Percentiles rank a stretch among this genome's conserved stretches.
Conservation (phyloP, 2,329 filamentous ascomycete genomes). For the Fusarium coicis region DNA sequence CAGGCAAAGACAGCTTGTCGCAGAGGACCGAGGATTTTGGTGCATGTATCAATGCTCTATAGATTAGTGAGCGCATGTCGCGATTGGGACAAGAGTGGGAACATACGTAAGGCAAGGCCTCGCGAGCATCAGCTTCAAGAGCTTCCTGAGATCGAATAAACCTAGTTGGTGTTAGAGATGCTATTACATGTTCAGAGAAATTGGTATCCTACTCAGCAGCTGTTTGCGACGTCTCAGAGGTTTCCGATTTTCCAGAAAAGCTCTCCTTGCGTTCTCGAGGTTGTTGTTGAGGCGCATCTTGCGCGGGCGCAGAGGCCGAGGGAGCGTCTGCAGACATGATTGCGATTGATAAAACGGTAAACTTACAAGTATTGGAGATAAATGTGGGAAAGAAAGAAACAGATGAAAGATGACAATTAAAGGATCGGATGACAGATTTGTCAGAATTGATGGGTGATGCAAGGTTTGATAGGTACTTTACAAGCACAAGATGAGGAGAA, state of each 20-base stretch:
- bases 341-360: neutral
- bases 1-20: slow-evolving; percentile 93
- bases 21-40: slow-evolving; percentile 86
- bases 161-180: slow-evolving; percentile 53
- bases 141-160: slow-evolving; percentile 91
- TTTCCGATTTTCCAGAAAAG: slow-evolving; percentile 66
- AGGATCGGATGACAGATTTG: neutral
- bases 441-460: slow-evolving; percentile 17
- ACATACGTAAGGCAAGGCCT: slow-evolving; percentile 89
- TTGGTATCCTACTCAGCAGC: slow-evolving; percentile 70
- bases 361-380: neutral
- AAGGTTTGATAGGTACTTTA: slow-evolving; percentile 4
- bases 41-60: slow-evolving; percentile 93
- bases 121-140: slow-evolving; percentile 93
- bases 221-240: slow-evolving; percentile 75
- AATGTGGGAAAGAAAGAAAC: neutral
- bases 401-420: neutral
- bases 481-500: slow-evolving; percentile 17
- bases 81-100: neutral
- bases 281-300: slow-evolving; percentile 37
- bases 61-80: slow-evolving; percentile 32
- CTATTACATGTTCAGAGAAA: accelerated
- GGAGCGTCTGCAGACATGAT: slow-evolving; percentile 55
- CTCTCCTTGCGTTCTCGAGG: slow-evolving; percentile 62
- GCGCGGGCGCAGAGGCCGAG: slow-evolving; percentile 40